These are phyloP conservation scores for Penicillium paradoxum DNA, from an alignment of 495 filamentous ascomycete genomes.

Conservation along the genomic window DNA sequence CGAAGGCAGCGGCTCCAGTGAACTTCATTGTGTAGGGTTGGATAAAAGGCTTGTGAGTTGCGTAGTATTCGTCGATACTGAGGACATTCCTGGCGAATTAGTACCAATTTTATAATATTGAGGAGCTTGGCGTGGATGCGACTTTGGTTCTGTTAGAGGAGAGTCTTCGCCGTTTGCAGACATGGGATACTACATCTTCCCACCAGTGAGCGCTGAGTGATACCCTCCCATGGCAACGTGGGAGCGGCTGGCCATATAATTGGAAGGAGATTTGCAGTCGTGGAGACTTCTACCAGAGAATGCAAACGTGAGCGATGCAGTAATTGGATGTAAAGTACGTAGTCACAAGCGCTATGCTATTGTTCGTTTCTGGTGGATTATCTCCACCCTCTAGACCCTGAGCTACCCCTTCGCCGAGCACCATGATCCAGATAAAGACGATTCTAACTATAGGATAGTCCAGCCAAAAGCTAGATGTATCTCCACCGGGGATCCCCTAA, in stretches of 20 bases:
- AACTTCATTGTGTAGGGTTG: neutral
- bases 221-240: neutral
- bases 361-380: too few relatives aligned
- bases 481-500: too few relatives aligned
- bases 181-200: neutral
- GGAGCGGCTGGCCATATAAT: neutral
- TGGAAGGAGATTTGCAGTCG: neutral
- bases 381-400: too few relatives aligned
- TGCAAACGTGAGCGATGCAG: too few relatives aligned
- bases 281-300: too few relatives aligned
- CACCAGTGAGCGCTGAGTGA: neutral
- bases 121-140: neutral
- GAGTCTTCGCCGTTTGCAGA: neutral
- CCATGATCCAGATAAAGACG: too few relatives aligned
- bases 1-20: slow-evolving; percentile 2
- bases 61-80: neutral
- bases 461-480: neutral
- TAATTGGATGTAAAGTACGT: neutral
- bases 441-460: too few relatives aligned
- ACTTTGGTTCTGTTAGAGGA: neutral
- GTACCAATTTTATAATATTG: neutral
- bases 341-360: too few relatives aligned
- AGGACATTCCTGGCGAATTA: neutral
- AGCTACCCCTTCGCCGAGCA: too few relatives aligned
- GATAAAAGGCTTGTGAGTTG: neutral